A percentile compares a stretch with the other conserved stretches of the same genome.
phyloP scores from a whole-genome alignment of 352 stramenopile species.

The Globisporangium nunn region DNA sequence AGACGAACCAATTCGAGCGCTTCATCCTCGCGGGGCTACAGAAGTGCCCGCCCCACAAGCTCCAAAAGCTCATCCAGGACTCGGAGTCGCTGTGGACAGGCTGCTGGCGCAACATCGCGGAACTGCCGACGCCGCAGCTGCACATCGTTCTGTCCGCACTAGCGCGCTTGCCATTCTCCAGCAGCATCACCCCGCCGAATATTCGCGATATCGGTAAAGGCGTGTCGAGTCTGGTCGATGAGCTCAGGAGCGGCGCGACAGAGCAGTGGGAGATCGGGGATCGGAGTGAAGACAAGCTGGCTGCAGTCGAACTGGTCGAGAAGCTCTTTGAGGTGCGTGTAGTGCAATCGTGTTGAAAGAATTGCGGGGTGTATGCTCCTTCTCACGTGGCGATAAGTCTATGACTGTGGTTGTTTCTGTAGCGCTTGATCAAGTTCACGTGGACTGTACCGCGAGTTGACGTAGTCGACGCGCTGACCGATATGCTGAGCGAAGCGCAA shows the following conservation, averaged over 20 bases:
- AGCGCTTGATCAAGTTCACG: slow-evolving; percentile 63
- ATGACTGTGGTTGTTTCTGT: neutral
- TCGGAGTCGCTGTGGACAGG: slow-evolving; percentile 32
- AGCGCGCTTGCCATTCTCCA: slow-evolving; percentile 39
- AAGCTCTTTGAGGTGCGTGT: slow-evolving; percentile 9
- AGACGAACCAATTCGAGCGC: slow-evolving; percentile 14
- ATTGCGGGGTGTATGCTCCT: too few relatives aligned
- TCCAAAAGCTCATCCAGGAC: slow-evolving; percentile 26
- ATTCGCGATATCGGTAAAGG: slow-evolving; percentile 23
- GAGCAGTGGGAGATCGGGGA: slow-evolving; percentile 2
- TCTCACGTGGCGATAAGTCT: too few relatives aligned
- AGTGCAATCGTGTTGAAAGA: too few relatives aligned
- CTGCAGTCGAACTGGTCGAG: slow-evolving; percentile 13
- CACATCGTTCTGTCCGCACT: slow-evolving; percentile 36
- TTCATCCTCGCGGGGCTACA: slow-evolving; percentile 40
- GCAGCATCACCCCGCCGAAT: slow-evolving; percentile 21
- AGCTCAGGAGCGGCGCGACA: slow-evolving; percentile 10
- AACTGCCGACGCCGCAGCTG: slow-evolving; percentile 30
- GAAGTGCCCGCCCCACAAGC: slow-evolving; percentile 29
- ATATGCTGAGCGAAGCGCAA: slow-evolving; percentile 55
- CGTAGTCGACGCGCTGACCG: slow-evolving; percentile 40
- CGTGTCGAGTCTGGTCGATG: slow-evolving; percentile 42
- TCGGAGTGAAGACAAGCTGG: slow-evolving; percentile 5
- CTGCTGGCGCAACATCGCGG: slow-evolving; percentile 32
- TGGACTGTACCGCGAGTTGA: slow-evolving; percentile 54